Percentiles rank a stretch among this genome's conserved stretches.
Evolutionary conservation across 1,139 yeast species (phyloP).

Genomic region (Nakaseomyces bracarensis): DNA sequence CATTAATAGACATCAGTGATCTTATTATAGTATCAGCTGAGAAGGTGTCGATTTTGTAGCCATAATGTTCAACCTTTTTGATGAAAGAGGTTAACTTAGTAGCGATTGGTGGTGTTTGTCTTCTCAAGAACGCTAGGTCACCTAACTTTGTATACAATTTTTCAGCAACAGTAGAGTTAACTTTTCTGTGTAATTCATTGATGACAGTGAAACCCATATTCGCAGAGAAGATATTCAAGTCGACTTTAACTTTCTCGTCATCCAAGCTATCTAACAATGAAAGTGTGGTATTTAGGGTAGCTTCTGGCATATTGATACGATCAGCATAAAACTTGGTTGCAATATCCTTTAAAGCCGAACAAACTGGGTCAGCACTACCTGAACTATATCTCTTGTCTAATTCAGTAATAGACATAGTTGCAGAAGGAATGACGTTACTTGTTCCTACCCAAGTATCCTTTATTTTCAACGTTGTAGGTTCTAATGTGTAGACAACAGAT

Average conservation of each 20-base stretch:
- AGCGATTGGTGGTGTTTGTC: slow-evolving; percentile 77
- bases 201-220: slow-evolving; percentile 51
- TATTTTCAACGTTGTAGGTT: slow-evolving; percentile 62
- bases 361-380: slow-evolving; percentile 19
- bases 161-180: slow-evolving; percentile 80
- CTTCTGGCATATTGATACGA: slow-evolving; percentile 46
- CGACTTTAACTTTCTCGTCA: slow-evolving; percentile 69
- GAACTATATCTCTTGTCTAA: slow-evolving; percentile 33
- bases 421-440: slow-evolving; percentile 57
- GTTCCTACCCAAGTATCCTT: slow-evolving; percentile 75
- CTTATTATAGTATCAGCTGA: slow-evolving; percentile 65
- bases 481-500: slow-evolving; percentile 78
- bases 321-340: slow-evolving; percentile 66
- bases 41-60: slow-evolving; percentile 64
- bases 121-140: slow-evolving; percentile 73
- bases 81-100: slow-evolving; percentile 77
- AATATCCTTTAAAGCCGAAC: slow-evolving; percentile 20
- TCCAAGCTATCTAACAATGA: slow-evolving; percentile 74
- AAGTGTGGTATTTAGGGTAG: slow-evolving; percentile 48
- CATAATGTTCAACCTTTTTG: slow-evolving; percentile 45
- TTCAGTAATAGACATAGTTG: slow-evolving; percentile 23
- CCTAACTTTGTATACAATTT: slow-evolving; percentile 69
- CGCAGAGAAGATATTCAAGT: slow-evolving; percentile 65
- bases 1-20: slow-evolving; percentile 58
- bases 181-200: slow-evolving; percentile 72